Evolutionary conservation across 1,139 yeast genomes (phyloP).

Genomic region (Candida sp.): DNA sequence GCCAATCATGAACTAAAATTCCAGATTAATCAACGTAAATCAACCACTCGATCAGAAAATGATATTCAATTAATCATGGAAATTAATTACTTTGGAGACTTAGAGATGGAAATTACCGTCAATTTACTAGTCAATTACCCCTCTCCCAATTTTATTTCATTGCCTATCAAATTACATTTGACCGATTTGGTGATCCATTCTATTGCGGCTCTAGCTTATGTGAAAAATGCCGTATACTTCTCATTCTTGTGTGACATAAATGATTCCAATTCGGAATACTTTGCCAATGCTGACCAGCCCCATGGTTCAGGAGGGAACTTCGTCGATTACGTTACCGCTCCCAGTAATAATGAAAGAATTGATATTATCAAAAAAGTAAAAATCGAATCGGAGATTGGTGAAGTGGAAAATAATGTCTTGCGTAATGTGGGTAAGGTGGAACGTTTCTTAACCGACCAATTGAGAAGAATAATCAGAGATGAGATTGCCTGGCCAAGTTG

Average conservation of each 20-base stretch:
- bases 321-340: constrained; percentile 33
- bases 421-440: constrained; percentile 94
- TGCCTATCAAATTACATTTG: constrained; percentile 81
- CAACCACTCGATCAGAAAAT: constrained; percentile 25
- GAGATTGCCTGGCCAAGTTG: constrained; percentile 99
- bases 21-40: constrained; percentile 9
- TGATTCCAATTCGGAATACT: constrained; percentile 41
- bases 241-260: constrained; percentile 62
- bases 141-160: constrained; percentile 75
- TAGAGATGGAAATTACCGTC: constrained; percentile 70
- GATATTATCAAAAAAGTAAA: constrained; percentile 75
- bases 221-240: constrained; percentile 45
- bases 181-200: constrained; percentile 80
- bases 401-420: constrained; percentile 54
- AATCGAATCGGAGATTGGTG: constrained; percentile 94
- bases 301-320: constrained; percentile 31
- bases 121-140: constrained; percentile 86
- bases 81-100: constrained; percentile 74
- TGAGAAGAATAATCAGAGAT: constrained; percentile 68
- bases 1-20: constrained; percentile 15
- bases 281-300: constrained; percentile 11
- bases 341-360: constrained; percentile 54
- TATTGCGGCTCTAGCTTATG: constrained; percentile 71
- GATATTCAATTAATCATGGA: constrained; percentile 82
- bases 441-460: constrained; percentile 72